Base-by-base conservation (phyloP, 371 early-diverging fungal species). In the Lichtheimia ornata region DNA sequence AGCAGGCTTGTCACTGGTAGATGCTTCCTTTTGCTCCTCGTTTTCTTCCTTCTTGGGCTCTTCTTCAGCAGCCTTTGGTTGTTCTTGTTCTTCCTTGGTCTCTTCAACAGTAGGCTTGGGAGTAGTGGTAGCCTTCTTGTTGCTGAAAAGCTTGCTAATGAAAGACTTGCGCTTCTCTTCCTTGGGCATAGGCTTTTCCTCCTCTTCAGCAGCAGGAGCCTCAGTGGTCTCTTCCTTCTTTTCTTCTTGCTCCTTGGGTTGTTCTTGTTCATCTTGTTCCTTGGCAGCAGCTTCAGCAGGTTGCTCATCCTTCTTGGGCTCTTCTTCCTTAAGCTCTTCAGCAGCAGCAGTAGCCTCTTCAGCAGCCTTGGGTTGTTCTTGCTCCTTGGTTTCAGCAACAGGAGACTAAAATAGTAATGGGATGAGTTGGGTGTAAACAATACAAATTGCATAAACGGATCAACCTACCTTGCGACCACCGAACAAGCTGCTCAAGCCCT, bases 401-500 rank as follows among this genome's bases (percentile, higher is more conserved):
- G 54, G 54, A 12, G 54, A 54, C 54, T 54, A 22, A 54, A 13
- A 53, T 9, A 24, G 56, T 42, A 27, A 43, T 54, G 22, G 35
- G 35, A 35, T 53, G 55, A 15, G 62, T 25, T 24, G 18, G 43
- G 12, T 20, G 35, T 56, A 12, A 18, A 12, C 14, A 42, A 18
- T 25, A 41, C 57, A 5, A 6, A 9, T 40, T 35, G 35, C 35
- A 35, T 35, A 35, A 35, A 9, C 9, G 35, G 35, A 35, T 35
- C 35, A 35, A 35, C 35, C 4, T 50, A 58, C 50, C 58, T 58
- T 58, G 40, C 50, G 20, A 28, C 47, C 50, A 50, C 50, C 58
- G 35, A 58, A 58, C 27, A 62, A 51, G 27, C 62, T 55, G 47
- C 42, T 51, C 14, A 62, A 51, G 14, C 63, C 56, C 50, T 62